Conservation (phyloP, 306 rosid genomes). For the Cucumis hystrix region DNA sequence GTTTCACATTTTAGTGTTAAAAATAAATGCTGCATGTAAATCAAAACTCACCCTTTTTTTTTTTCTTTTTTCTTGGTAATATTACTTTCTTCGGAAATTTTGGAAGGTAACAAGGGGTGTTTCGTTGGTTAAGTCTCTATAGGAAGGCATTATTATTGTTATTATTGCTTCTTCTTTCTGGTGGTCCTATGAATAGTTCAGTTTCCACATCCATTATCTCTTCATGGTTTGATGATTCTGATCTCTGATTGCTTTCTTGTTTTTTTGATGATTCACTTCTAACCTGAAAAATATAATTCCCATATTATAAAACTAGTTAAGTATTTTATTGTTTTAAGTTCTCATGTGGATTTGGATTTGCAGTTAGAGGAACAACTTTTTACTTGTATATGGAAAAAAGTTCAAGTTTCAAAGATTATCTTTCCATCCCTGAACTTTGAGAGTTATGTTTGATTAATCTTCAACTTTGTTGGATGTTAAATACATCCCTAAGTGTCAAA, state of each 20-base stretch:
- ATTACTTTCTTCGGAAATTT: not conserved
- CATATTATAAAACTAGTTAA: not conserved
- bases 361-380: not conserved
- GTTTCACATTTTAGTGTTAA: not conserved
- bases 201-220: constrained; percentile 50
- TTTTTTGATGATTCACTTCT: constrained; percentile 1
- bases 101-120: not conserved
- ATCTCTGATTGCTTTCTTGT: constrained; percentile 1
- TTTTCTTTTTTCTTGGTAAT: not conserved
- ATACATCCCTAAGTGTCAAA: not conserved
- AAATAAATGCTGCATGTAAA: not conserved
- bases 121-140: not conserved
- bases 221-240: not conserved
- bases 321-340: not conserved
- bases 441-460: not conserved
- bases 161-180: constrained; percentile 15
- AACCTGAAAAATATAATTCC: not conserved
- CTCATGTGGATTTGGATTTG: not conserved
- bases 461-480: too few relatives aligned
- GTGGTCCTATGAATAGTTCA: constrained; percentile 62
- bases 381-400: not conserved
- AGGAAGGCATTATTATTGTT: not conserved
- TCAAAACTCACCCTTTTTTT: not conserved
- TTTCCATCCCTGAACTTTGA: not conserved
- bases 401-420: not conserved